Evolutionary conservation across 306 rosid genomes (phyloP).

Genomic region (Bauhinia variegata): DNA sequence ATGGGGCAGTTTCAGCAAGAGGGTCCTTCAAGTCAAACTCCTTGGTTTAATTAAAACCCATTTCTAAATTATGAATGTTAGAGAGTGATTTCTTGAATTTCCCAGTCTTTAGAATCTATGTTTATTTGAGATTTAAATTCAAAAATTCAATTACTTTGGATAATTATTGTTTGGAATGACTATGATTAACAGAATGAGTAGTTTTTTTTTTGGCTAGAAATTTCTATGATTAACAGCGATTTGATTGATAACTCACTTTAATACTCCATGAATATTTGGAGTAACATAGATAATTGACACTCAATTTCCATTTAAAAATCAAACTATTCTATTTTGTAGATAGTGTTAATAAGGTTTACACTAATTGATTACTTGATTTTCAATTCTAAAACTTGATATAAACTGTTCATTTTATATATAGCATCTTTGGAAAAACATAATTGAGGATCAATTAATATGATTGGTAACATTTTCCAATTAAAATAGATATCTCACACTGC

Average conservation of each 20-base stretch:
- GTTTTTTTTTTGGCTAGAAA: too few species aligned
- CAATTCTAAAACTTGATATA: not conserved
- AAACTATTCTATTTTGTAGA: not conserved
- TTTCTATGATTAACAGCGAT: too few species aligned
- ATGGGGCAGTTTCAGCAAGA: constrained; percentile 25
- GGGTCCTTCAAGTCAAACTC: constrained; percentile 29
- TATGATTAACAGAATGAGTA: not conserved
- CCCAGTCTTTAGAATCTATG: not conserved
- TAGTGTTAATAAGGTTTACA: not conserved
- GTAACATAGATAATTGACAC: not conserved
- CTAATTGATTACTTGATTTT: not conserved
- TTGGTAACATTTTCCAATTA: too few species aligned
- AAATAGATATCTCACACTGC: too few species aligned
- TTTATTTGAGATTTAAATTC: too few species aligned
- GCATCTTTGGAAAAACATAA: too few species aligned
- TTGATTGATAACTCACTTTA: not conserved
- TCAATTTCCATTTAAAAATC: not conserved
- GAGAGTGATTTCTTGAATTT: too few species aligned
- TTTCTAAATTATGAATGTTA: not conserved
- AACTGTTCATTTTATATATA: too few species aligned
- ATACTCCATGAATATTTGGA: not conserved
- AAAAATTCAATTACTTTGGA: not conserved
- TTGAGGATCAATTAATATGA: too few species aligned
- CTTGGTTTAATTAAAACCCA: constrained; percentile 30
- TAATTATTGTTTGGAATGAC: not conserved